Evolutionary conservation across 768 basidiomycete genomes (phyloP), one percentile per base, ranked within the genome.

Genomic region (Tricholoma saponaceum): DNA sequence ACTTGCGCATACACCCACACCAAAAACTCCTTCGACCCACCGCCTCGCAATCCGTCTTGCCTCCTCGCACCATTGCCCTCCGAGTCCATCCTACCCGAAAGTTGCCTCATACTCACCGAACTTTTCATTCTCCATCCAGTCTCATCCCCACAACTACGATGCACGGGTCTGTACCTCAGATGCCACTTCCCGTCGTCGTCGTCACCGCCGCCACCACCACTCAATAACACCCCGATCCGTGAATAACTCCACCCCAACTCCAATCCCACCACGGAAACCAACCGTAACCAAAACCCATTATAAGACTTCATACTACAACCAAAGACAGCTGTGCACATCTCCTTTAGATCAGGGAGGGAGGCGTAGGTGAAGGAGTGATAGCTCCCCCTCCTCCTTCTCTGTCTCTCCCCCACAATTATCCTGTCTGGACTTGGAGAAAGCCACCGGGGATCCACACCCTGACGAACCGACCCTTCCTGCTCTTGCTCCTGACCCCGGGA

Each of bases 271-370:
- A 52, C 51, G 16, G 23, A 33, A 4, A 37, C 33, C 33, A 52
- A 35, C 3, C 51, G 30, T 32, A 52, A 28, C 51, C 51, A 52
- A 37, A 52, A 52, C 32, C 51, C 51, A 37, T 52, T 52, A 22
- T 52, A 37, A 10, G 51, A 52, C 5, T 4, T 23, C 30, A 52
- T 20, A 10, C 51, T 33, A 10, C 51, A 6, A 1, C n/a, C n/a
- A 5, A 52, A 33, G 3, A 52, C 9, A n/a, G 33, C 18, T 20
- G 33, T 12, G 6, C 51, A 37, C 16, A 52, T 32, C 30, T 32
- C 8, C 30, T 10, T 32, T 10, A 32, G n/a, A 18, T 37, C 35
- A n/a, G 35, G 12, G 35, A 37, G 35, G 35, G 35, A 32, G 30
- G 30, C 30, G 7, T 32, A 32, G 30, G 4, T 4, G 30, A 32